Evolutionary conservation across 352 stramenopile genomes (phyloP).

Genomic region (Phytophthora sojae): DNA sequence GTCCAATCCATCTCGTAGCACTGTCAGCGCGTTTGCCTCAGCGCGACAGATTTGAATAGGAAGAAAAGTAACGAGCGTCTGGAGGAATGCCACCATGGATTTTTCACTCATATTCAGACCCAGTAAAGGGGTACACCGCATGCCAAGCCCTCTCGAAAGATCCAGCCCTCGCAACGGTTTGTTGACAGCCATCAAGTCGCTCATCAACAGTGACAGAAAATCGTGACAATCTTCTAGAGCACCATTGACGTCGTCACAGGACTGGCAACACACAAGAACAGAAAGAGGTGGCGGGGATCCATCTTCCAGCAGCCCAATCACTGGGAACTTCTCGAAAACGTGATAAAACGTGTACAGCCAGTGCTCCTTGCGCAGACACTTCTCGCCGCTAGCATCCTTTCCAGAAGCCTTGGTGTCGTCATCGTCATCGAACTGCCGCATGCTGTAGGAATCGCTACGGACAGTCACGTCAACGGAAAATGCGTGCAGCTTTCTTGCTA

Average conservation of each 20-base stretch:
- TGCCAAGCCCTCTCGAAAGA: slow-evolving; percentile 8
- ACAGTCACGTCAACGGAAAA: slow-evolving; percentile 30
- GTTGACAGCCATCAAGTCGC: slow-evolving; percentile 28
- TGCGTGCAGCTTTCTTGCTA: too few relatives aligned
- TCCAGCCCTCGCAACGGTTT: slow-evolving; percentile 29
- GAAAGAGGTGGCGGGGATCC: neutral
- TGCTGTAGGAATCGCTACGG: slow-evolving; percentile 46
- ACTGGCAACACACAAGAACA: neutral
- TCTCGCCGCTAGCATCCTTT: neutral
- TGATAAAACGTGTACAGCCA: slow-evolving; percentile 42
- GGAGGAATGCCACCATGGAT: neutral
- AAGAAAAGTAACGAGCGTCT: slow-evolving; percentile 53
- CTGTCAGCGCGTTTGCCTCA: slow-evolving; percentile 49
- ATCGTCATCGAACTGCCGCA: slow-evolving; percentile 27
- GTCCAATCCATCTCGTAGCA: slow-evolving; percentile 42
- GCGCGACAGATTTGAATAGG: slow-evolving; percentile 68
- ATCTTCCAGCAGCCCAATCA: slow-evolving; percentile 10
- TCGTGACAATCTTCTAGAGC: neutral
- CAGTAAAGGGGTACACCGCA: neutral
- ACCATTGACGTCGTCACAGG: neutral
- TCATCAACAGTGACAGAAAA: slow-evolving; percentile 27
- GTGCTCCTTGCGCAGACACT: slow-evolving; percentile 8
- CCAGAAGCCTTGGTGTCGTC: neutral
- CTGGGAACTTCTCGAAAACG: slow-evolving; percentile 57
- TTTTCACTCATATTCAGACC: too few relatives aligned